Base-by-base conservation (phyloP, 495 filamentous ascomycete genomes). In the Filosporella fistucella region DNA sequence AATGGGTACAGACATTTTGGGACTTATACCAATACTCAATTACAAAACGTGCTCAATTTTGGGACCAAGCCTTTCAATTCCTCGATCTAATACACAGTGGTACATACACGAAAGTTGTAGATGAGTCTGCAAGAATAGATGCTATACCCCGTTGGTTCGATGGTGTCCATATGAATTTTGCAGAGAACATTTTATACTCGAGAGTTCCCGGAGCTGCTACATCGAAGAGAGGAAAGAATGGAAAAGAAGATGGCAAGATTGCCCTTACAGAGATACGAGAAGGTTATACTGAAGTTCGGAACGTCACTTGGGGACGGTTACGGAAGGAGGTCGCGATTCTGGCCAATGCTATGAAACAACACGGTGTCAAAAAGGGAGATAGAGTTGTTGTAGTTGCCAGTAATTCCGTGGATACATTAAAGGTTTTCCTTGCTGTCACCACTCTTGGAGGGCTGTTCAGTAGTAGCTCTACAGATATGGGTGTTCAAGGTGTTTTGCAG, bases 391-490 rank as follows among this genome's bases (percentile, higher is more conserved):
- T 85, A 12, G 84, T 89, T 7, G 82, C 77, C 8, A 74, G 77
- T 23, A 90, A 90, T 48, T 80, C 76, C n/a, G 68, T 89, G 32
- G 84, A 89, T 58, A 88, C 86, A 3, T 54, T 87, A 21, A 61
- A 75, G 2, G 73, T 89, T 14, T 82, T 82, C 52, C 62, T 86
- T 40, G 86, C 82, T 1, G 70, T 78, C 0, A 71, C 70, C 7
- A 76, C 80, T 58, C 53, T 90, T 12, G 88, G 88, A 0, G 87
- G 72, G 12, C 62, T 93, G 14, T 88, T 89, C 57, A 82, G 76
- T 28, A 82, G 76, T 37, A 79, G 75, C 36, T 85, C 81, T 21
- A 91, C 87, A 1, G 88, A 93, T 68, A 91, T 88, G 75, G 86
- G 86, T 0, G 77, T 80, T 26, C 81, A 82, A 55, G 88, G 87